Percentiles rank a stretch among this genome's conserved stretches.
Evolutionary conservation across 108 stramenopile genomes (phyloP).

Genomic region (Craspedostauros australis): DNA sequence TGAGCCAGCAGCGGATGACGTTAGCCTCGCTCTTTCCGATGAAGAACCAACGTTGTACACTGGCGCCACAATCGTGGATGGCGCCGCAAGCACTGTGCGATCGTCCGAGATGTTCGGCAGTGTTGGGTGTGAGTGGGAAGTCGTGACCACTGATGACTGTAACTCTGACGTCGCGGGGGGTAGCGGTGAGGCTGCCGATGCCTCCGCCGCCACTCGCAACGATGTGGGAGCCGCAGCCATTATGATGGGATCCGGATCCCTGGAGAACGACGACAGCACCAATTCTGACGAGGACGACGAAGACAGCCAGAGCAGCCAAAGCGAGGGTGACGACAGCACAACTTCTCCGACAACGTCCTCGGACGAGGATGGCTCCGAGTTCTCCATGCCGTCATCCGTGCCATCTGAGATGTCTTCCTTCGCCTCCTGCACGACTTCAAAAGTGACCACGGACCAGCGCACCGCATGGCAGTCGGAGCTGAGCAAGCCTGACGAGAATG

Average conservation of each 20-base stretch:
- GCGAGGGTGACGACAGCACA: too few relatives aligned
- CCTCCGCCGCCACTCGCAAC: constrained; percentile 30
- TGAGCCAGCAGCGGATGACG: constrained; percentile 2
- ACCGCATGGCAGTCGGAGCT: constrained; percentile 62
- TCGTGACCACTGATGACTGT: too few relatives aligned
- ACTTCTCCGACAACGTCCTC: too few relatives aligned
- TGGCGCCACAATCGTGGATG: constrained; percentile 35
- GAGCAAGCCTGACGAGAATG: constrained; percentile 46
- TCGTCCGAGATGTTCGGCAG: constrained; percentile 5
- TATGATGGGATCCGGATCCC: constrained; percentile 61
- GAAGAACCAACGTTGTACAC: too few relatives aligned
- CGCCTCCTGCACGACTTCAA: not conserved
- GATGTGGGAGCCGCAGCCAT: constrained; percentile 42
- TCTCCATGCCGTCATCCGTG: constrained; percentile 31
- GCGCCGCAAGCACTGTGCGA: not conserved
- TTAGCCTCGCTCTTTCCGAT: too few relatives aligned
- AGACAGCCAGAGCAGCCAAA: too few relatives aligned
- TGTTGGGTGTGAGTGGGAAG: constrained; percentile 14
- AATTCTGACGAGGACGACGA: too few relatives aligned
- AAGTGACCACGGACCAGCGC: constrained; percentile 22
- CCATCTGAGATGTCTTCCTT: constrained; percentile 10
- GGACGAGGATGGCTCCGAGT: constrained; percentile 1
- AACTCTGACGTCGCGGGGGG: too few relatives aligned
- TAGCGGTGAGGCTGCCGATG: constrained; percentile 16
- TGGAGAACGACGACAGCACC: constrained; percentile 39